Conservation (phyloP, 495 filamentous ascomycete species). For the Penicillium bialowiezense region DNA sequence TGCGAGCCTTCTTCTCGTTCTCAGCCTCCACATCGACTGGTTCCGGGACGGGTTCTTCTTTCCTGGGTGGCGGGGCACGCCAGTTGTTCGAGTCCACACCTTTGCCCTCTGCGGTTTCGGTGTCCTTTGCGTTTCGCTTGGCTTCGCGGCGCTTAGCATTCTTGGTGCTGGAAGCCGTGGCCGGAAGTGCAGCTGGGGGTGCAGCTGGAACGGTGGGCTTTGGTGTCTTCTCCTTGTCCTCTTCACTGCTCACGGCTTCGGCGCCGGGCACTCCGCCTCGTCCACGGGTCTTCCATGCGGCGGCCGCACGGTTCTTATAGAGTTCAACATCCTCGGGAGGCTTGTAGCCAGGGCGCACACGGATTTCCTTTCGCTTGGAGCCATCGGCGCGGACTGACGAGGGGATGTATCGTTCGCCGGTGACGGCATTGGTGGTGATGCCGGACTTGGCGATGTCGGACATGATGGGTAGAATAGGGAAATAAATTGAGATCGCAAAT, state of each 20-base stretch:
- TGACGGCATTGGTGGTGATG: slow-evolving; percentile 66
- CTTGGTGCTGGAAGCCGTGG: slow-evolving; percentile 65
- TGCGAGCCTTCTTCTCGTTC: slow-evolving; percentile 88
- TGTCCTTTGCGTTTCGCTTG: slow-evolving; percentile 77
- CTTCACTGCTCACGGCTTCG: slow-evolving; percentile 54
- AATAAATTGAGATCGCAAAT: background rate
- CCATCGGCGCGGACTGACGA: slow-evolving; percentile 84
- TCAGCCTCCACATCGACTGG: slow-evolving; percentile 67
- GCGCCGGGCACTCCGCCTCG: slow-evolving; percentile 79
- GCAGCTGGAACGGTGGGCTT: background rate
- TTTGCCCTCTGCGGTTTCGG: slow-evolving; percentile 40
- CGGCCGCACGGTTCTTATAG: slow-evolving; percentile 90
- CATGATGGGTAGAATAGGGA: slow-evolving; percentile 17
- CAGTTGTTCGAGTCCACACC: slow-evolving; percentile 31
- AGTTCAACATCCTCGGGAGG: slow-evolving; percentile 96
- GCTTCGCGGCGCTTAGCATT: slow-evolving; percentile 93
- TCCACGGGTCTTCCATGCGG: slow-evolving; percentile 79
- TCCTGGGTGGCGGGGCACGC: slow-evolving; percentile 21
- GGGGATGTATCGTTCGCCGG: slow-evolving; percentile 85
- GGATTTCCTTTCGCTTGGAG: slow-evolving; percentile 84
- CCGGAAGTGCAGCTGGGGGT: too few species aligned
- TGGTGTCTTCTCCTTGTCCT: slow-evolving; percentile 36
- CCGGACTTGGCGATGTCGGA: slow-evolving; percentile 52
- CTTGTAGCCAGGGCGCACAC: slow-evolving; percentile 86
- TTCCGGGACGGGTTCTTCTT: slow-evolving; percentile 30